Conservation (phyloP, 2,329 filamentous ascomycete genomes). For the Penicillium sp. region DNA sequence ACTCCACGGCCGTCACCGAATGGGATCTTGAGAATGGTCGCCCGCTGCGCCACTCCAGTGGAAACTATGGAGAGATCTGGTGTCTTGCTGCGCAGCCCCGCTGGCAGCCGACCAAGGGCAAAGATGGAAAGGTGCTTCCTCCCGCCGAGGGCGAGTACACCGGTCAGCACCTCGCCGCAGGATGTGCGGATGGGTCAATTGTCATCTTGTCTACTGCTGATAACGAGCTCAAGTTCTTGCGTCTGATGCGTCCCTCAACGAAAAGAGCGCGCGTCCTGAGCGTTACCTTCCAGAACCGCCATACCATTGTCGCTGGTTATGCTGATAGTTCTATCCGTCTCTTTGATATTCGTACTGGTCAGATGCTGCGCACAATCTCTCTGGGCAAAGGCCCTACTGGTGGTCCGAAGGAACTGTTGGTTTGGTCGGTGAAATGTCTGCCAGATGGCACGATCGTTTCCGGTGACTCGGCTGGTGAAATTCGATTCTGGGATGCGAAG, state of each 20-base stretch:
- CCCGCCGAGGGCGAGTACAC: constrained; percentile 42
- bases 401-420: constrained; percentile 79
- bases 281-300: constrained; percentile 81
- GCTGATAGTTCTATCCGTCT: constrained; percentile 95
- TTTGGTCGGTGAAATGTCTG: constrained; percentile 90
- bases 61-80: constrained; percentile 96
- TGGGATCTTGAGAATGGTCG: constrained; percentile 84
- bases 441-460: constrained; percentile 88
- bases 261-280: constrained; percentile 89
- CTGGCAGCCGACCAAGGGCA: constrained; percentile 42
- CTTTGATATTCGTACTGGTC: constrained; percentile 79
- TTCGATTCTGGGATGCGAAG: constrained; percentile 90
- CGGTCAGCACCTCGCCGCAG: constrained; percentile 71
- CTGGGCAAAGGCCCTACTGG: constrained; percentile 75
- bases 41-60: constrained; percentile 78
- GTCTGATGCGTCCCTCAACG: constrained; percentile 71
- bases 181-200: constrained; percentile 87
- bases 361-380: constrained; percentile 77
- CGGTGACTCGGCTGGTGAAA: constrained; percentile 89
- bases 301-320: constrained; percentile 83
- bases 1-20: constrained; percentile 87
- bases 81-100: constrained; percentile 85
- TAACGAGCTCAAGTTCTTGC: constrained; percentile 76
- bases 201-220: constrained; percentile 85
- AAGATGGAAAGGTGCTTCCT: constrained; percentile 36